Base-by-base conservation (phyloP, 352 stramenopile species). In the Pythium myriotylum region DNA sequence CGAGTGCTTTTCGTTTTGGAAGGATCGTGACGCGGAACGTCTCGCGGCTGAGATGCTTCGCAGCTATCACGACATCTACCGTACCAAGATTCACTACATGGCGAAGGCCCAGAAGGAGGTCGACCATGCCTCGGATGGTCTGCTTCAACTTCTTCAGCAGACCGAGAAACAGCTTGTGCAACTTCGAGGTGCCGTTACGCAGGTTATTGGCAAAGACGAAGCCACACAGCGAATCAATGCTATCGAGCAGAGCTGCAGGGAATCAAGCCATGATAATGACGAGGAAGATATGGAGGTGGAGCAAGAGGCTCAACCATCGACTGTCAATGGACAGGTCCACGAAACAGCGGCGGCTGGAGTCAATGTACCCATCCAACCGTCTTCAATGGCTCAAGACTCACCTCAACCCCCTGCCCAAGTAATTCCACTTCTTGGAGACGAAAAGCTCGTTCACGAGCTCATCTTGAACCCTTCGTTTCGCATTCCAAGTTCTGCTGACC, bases 401-500 rank as follows among this genome's bases (percentile, higher is more conserved):
- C 14, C 23, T 2, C 29, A 45, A 19, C 76, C 69, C 8, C 48
- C 64, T 27, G 54, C 54, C 1, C 72, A 85, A 24, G 70, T 84
- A 19, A 57, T 72, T 42, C 54, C 73, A 23, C 67, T 92, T 12
- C 56, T 92, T n/a, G 68, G 67, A 0, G 81, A 93, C 40, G 68
- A 81, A 29, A 73, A 74, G 37, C 55, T 93, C 0, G 78, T 90
- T 12, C 84, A 93, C 29, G 81, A 93, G 23, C 53, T 93, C 24
- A 89, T 91, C 60, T 40, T 91, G 53, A 88, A 93, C 58, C 84
- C 84, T 0, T 54, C 72, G 22, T 90, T 87, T 40, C 70, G 80
- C 23, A 58, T 91, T 1, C 59, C 66, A 2, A 52, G 24, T 12
- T 35, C 39, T 19, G 26, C 23, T 2, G 20, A 54, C 10, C 8